Evolutionary conservation across 345 rosid genomes (phyloP).

Genomic region (Populus nigra): DNA sequence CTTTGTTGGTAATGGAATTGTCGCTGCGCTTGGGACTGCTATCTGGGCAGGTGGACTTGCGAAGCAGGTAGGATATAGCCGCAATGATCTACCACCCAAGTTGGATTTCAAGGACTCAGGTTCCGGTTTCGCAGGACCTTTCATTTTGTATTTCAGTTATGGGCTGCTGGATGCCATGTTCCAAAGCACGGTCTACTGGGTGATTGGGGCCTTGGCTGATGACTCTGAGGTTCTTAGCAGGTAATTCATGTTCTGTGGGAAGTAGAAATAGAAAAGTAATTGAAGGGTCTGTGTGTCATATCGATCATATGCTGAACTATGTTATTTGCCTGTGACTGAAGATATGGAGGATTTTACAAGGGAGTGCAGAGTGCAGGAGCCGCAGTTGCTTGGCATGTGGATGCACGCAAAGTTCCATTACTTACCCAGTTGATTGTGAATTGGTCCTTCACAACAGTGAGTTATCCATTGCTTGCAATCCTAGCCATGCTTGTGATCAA

Average conservation of each 20-base stretch:
- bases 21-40: conserved; percentile 55
- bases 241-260: conserved; percentile 12
- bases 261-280: not conserved
- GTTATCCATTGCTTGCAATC: conserved; percentile 66
- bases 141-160: conserved; percentile 65
- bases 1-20: conserved; percentile 40
- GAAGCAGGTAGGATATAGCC: conserved; percentile 54
- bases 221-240: conserved; percentile 85
- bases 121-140: conserved; percentile 59
- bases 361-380: conserved; percentile 97
- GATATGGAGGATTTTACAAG: conserved; percentile 84
- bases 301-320: not conserved
- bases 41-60: conserved; percentile 90
- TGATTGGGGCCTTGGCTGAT: conserved; percentile 79
- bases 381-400: conserved; percentile 94
- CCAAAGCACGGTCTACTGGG: conserved; percentile 85
- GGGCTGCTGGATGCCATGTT: conserved; percentile 93
- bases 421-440: conserved; percentile 59
- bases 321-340: conserved; percentile 15
- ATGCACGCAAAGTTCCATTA: conserved; percentile 57
- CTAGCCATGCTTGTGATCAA: conserved; percentile 66
- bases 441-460: conserved; percentile 72
- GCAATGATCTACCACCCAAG: conserved; percentile 30
- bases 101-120: conserved; percentile 79
- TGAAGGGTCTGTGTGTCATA: too few species aligned